Base-by-base conservation (phyloP, 1,284 basidiomycete genomes). In the Inonotus obliquus region DNA sequence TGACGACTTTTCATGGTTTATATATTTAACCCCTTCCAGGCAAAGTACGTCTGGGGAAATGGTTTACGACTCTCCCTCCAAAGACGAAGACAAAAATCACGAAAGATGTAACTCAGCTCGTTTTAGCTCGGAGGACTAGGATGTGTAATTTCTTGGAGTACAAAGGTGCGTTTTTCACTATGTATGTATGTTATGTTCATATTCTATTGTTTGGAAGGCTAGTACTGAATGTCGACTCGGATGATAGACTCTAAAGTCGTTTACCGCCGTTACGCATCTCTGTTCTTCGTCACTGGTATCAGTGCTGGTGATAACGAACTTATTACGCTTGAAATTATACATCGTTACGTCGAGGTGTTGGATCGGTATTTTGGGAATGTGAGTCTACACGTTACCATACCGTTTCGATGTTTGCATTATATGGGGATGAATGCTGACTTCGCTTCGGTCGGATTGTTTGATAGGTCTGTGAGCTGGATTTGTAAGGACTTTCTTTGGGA, bases 131-230 rank as follows among this genome's bases (percentile, higher is more conserved):
- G 51, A 84, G 97, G 66, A 98, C 97, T 56, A 83, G 95, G 68
- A 99, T 99, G 97, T 99, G 96, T 76, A 99, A 99, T 77, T 95
- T 99, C 72, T 77, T 99, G 57, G 97, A 99, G 74, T 99, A 99
- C 82, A 99, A 99, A 80, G 96, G 96, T 94, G 66, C 41, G 21
- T 48, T 13, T 60, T 17, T 39, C n/a, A 11, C 39, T 6, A 39
- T n/a, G 14, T 23, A 29, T 23, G 19, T n/a, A n/a, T 44, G 41
- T 7, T n/a, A 44, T 4, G 41, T 44, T 17, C n/a, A 21, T n/a
- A 5, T 21, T 14, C 17, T n/a, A n/a, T n/a, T 14, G 19, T 14
- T 44, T 44, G 5, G 41, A 44, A 44, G 4, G 9, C 32, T 32
- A 4, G 4, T 56, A 66, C 54, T 54, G 45, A 41, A 72, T n/a